Conservation (phyloP, 805 yeast genomes). For the Monosporozyma yasuniensis region DNA sequence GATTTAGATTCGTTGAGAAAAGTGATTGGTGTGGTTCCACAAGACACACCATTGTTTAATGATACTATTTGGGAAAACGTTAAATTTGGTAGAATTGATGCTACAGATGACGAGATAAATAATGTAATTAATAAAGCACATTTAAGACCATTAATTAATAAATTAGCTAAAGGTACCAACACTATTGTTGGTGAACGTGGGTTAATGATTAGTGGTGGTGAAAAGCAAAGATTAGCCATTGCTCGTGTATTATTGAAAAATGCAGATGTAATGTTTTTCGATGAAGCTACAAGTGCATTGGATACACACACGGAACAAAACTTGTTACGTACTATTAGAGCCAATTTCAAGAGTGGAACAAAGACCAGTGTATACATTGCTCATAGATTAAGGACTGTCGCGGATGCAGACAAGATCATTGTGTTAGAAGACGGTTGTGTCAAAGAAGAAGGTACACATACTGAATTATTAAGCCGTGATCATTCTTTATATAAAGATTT, state of each 20-base stretch:
- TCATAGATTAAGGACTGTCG: slow-evolving; percentile 85
- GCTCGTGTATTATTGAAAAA: slow-evolving; percentile 80
- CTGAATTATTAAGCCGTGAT: slow-evolving; percentile 42
- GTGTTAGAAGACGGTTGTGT: slow-evolving; percentile 74
- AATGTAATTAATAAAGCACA: slow-evolving; percentile 62
- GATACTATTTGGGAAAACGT: slow-evolving; percentile 83
- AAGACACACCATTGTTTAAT: slow-evolving; percentile 92
- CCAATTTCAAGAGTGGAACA: slow-evolving; percentile 46
- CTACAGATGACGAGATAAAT: slow-evolving; percentile 63
- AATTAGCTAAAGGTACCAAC: slow-evolving; percentile 73
- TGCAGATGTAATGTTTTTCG: slow-evolving; percentile 87
- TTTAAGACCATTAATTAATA: slow-evolving; percentile 50
- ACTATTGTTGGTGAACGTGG: slow-evolving; percentile 96
- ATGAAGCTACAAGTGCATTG: slow-evolving; percentile 93
- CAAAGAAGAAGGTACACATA: slow-evolving; percentile 82
- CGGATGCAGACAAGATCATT: slow-evolving; percentile 88
- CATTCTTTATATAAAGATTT: slow-evolving; percentile 65
- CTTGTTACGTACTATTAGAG: slow-evolving; percentile 62
- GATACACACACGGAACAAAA: slow-evolving; percentile 95
- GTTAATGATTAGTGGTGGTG: slow-evolving; percentile 99
- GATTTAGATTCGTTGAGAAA: slow-evolving; percentile 66
- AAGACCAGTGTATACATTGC: slow-evolving; percentile 88
- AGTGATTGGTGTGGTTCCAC: slow-evolving; percentile 89
- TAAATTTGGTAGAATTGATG: slow-evolving; percentile 69
- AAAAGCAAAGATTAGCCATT: slow-evolving; percentile 89